Evolutionary conservation across 2,329 filamentous ascomycete species (phyloP).

Genomic region (Magnaporthales sp.): DNA sequence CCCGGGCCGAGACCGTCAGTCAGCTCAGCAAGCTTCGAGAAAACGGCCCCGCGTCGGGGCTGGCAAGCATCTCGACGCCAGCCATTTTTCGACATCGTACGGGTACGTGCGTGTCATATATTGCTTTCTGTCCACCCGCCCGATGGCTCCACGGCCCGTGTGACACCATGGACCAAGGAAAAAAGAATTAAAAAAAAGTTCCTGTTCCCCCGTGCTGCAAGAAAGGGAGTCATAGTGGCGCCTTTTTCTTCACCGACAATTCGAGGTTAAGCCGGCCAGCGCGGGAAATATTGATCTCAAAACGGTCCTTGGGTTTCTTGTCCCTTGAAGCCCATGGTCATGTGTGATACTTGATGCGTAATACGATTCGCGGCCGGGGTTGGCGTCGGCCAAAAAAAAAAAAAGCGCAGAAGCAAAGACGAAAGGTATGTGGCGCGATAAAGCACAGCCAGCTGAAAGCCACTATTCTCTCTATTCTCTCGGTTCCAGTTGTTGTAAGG

Average conservation of each 20-base stretch:
- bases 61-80: not conserved
- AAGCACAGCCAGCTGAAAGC: not conserved
- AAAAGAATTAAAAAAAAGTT: not conserved
- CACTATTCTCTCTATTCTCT: not conserved
- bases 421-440: not conserved
- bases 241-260: slow-evolving; percentile 1
- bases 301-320: not conserved
- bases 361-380: not conserved
- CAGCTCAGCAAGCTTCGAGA: not conserved
- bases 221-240: not conserved
- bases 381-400: not conserved
- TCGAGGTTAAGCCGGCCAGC: not conserved
- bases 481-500: not conserved
- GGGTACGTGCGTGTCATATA: not conserved
- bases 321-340: not conserved
- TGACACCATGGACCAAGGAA: not conserved
- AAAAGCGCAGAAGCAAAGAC: too few species aligned
- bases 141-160: not conserved
- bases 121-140: not conserved
- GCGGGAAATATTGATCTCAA: not conserved
- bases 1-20: not conserved
- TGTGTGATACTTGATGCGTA: not conserved
- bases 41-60: not conserved
- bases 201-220: not conserved
- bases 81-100: not conserved